These are phyloP conservation scores for Acanthamoeba rhysodes DNA, from an alignment of 208 protist genomes.

Conservation along the genomic window DNA sequence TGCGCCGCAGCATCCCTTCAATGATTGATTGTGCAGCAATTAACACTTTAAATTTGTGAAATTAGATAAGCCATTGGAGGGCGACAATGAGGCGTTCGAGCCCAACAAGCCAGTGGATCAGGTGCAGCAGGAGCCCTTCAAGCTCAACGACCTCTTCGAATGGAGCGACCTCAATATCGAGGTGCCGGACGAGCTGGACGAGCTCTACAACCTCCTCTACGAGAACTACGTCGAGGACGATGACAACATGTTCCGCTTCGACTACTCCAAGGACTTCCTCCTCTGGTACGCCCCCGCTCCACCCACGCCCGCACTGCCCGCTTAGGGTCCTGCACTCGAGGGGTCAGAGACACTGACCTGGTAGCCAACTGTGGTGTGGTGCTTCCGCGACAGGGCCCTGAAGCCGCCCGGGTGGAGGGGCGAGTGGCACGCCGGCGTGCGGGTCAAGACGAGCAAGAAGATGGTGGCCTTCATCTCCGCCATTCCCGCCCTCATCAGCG, in stretches of 20 bases:
- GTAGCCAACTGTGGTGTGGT: not conserved
- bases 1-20: not conserved
- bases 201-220: constrained; percentile 96
- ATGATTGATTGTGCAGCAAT: not conserved
- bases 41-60: not conserved
- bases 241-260: constrained; percentile 99
- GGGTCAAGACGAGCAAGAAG: constrained; percentile 91
- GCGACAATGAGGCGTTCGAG: constrained; percentile 82
- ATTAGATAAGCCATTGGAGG: constrained; percentile 61
- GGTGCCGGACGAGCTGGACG: constrained; percentile 89
- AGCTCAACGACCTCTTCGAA: constrained; percentile 95
- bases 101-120: constrained; percentile 89
- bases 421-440: constrained; percentile 98
- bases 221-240: constrained; percentile 99
- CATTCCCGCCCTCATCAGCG: constrained; percentile 93
- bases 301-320: too few relatives aligned
- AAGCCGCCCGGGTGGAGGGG: constrained; percentile 95
- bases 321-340: too few relatives aligned
- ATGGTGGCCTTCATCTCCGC: constrained; percentile 98
- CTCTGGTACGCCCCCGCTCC: constrained; percentile 90
- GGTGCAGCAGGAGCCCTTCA: constrained; percentile 93
- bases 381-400: constrained; percentile 91
- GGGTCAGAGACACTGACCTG: too few relatives aligned
- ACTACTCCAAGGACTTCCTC: constrained; percentile 99
- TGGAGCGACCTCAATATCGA: constrained; percentile 96